These are phyloP conservation scores for Backusella mclennaniae DNA, from an alignment of 192 early-diverging fungal genomes.

Conservation along the genomic window DNA sequence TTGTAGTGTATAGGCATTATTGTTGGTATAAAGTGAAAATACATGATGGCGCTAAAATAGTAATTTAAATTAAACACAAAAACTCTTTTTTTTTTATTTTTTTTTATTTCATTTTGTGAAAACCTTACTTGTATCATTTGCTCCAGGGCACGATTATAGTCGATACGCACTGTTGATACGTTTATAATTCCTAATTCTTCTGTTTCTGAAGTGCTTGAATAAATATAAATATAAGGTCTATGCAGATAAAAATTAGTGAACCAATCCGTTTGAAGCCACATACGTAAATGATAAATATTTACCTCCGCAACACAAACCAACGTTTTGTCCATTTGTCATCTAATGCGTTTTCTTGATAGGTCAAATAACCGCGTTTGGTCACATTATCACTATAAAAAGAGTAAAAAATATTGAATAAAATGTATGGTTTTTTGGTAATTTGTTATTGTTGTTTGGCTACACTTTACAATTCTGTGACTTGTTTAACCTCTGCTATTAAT, in stretches of 20 bases:
- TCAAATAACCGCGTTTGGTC: slow-evolving; percentile 51
- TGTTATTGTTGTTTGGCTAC: not conserved
- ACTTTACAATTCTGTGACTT: slow-evolving; percentile 36
- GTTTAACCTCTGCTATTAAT: slow-evolving; percentile 41
- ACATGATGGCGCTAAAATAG: slow-evolving; percentile 53
- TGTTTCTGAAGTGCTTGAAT: slow-evolving; percentile 56
- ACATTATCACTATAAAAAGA: slow-evolving; percentile 41
- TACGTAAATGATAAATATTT: slow-evolving; percentile 10
- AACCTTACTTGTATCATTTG: slow-evolving; percentile 56
- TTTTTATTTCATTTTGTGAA: slow-evolving; percentile 17
- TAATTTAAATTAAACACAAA: slow-evolving; percentile 1
- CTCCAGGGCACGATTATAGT: slow-evolving; percentile 54
- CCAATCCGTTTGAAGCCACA: not conserved
- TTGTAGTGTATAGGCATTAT: slow-evolving; percentile 65
- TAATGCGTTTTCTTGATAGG: slow-evolving; percentile 50
- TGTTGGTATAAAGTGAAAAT: slow-evolving; percentile 71
- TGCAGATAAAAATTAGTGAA: slow-evolving; percentile 16
- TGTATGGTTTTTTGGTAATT: slow-evolving; percentile 3
- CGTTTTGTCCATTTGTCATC: slow-evolving; percentile 70
- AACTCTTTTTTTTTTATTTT: not conserved
- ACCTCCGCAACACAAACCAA: slow-evolving; percentile 77
- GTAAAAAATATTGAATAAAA: slow-evolving; percentile 12
- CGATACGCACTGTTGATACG: slow-evolving; percentile 62
- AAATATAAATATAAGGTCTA: slow-evolving; percentile 81
- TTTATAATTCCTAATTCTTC: slow-evolving; percentile 78